These are phyloP conservation scores for Russula sp. DNA, from an alignment of 768 basidiomycete species.

Conservation along the genomic window DNA sequence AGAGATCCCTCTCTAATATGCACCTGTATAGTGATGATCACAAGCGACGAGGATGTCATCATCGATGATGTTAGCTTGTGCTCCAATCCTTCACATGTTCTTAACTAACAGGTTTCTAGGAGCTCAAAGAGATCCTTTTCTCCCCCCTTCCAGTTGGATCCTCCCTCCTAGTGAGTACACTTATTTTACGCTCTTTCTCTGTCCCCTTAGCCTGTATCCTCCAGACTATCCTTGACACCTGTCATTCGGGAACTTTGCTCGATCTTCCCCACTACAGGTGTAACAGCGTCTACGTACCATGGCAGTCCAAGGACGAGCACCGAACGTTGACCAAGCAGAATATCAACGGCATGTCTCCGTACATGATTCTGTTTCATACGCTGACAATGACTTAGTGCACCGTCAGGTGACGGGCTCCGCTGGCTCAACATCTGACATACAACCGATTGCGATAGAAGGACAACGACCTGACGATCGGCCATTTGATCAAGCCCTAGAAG, in stretches of 20 bases:
- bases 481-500: background rate
- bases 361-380: background rate
- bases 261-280: conserved; percentile 25
- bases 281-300: conserved; percentile 24
- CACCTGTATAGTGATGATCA: conserved; percentile 1
- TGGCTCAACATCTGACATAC: background rate
- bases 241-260: conserved; percentile 26
- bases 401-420: conserved; percentile 1
- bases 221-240: conserved; percentile 25
- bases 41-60: conserved; percentile 20
- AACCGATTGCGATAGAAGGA: background rate
- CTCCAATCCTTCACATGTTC: background rate
- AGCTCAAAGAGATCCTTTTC: conserved; percentile 13
- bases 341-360: conserved; percentile 10
- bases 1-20: background rate
- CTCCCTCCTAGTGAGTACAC: conserved; percentile 15
- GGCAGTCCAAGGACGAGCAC: conserved; percentile 23
- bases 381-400: conserved; percentile 7
- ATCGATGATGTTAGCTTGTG: conserved; percentile 22
- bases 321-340: conserved; percentile 18
- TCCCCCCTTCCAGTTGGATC: conserved; percentile 20
- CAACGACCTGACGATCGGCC: background rate
- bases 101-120: conserved; percentile 3
- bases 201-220: background rate
- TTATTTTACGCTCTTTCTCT: background rate